phyloP scores from a whole-genome alignment of 2,329 filamentous ascomycete genomes.

The Penicillium janthinellum region DNA sequence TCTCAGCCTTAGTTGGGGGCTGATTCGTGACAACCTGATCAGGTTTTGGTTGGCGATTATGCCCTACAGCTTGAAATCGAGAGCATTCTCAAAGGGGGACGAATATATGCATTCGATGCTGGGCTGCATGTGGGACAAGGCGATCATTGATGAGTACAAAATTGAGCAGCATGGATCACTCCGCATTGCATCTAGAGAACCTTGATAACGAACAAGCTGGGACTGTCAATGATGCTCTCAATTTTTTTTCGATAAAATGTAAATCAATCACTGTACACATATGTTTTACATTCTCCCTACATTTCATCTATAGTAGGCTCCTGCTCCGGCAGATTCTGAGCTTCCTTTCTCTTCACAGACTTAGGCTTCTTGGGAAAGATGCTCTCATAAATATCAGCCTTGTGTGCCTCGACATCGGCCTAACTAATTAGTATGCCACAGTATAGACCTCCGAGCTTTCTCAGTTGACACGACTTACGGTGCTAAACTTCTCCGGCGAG shows the following conservation, averaged over 20 bases:
- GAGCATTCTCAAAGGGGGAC: not conserved
- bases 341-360: not conserved
- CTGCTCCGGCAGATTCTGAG: slow-evolving; percentile 6
- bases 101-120: not conserved
- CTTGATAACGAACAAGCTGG: not conserved
- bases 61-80: no score
- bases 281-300: not conserved
- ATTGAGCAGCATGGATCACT: not conserved
- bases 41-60: no score
- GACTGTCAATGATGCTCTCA: not conserved
- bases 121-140: not conserved
- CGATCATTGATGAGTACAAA: not conserved
- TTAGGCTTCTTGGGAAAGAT: slow-evolving; percentile 3
- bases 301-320: slow-evolving; percentile 19
- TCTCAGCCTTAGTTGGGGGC: no score
- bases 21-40: no score
- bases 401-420: slow-evolving; percentile 17
- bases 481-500: not conserved
- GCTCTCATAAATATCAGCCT: slow-evolving; percentile 21
- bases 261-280: not conserved
- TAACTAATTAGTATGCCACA: not conserved
- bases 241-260: not conserved
- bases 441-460: not conserved
- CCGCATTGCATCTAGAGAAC: not conserved
- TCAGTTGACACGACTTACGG: not conserved